Conservation (phyloP, 257 asterid genomes). For the Lycium ferocissimum region DNA sequence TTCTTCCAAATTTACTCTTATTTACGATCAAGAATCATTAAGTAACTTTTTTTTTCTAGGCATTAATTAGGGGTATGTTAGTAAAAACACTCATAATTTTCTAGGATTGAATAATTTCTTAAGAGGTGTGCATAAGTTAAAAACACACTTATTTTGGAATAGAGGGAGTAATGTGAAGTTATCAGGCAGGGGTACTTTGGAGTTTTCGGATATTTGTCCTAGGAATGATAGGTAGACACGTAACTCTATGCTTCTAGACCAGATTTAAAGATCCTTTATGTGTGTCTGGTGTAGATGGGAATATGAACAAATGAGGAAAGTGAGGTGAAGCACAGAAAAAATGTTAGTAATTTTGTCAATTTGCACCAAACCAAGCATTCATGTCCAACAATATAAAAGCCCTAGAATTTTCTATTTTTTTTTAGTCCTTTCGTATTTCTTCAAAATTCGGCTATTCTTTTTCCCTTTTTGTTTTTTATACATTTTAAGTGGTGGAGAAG, state of each 20-base stretch:
- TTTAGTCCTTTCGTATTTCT: background rate
- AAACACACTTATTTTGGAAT: no score
- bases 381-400: background rate
- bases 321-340: background rate
- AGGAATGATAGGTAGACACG: constrained; percentile 22
- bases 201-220: background rate
- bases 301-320: background rate
- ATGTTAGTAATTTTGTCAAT: background rate
- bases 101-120: no score
- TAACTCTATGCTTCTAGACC: background rate
- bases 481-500: background rate
- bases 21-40: no score
- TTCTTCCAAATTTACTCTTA: no score
- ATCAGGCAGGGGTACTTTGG: constrained; percentile 17
- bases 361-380: background rate
- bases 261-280: background rate
- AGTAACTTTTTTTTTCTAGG: no score
- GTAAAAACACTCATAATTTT: no score
- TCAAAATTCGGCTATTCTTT: background rate
- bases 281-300: background rate
- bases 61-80: no score
- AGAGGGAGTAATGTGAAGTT: background rate
- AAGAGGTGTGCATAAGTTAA: no score
- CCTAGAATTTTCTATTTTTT: constrained; percentile 27
- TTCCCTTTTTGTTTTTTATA: no score